Evolutionary conservation across 768 basidiomycete species (phyloP).

Genomic region (Coprinopsis sp.): DNA sequence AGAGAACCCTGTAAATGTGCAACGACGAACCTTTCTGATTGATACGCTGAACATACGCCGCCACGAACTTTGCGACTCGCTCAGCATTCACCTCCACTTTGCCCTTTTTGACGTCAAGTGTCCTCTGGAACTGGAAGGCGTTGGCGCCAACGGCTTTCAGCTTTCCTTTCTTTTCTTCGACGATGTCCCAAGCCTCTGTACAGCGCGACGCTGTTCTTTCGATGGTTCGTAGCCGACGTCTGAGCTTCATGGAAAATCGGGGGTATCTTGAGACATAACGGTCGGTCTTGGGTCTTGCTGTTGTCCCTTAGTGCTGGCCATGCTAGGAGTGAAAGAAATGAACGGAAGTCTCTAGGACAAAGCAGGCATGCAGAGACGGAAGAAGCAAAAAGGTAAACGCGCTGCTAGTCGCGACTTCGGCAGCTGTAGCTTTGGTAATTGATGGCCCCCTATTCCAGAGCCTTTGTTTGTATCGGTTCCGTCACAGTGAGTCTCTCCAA

Average conservation of each 20-base stretch:
- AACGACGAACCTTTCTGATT: constrained; percentile 66
- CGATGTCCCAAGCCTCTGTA: constrained; percentile 62
- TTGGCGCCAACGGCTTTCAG: constrained; percentile 68
- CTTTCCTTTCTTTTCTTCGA: constrained; percentile 41
- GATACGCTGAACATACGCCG: constrained; percentile 68
- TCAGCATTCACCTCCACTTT: constrained; percentile 48
- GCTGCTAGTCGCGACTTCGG: too few relatives aligned
- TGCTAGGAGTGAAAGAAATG: background rate
- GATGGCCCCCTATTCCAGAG: background rate
- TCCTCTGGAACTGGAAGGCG: constrained; percentile 58
- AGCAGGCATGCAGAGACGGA: too few relatives aligned
- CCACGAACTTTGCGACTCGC: constrained; percentile 76
- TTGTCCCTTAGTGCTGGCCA: background rate
- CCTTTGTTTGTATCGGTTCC: too few relatives aligned
- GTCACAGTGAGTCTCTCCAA: too few relatives aligned
- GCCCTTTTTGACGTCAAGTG: background rate
- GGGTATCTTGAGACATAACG: constrained; percentile 20
- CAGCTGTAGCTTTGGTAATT: too few relatives aligned
- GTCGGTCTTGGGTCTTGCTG: background rate
- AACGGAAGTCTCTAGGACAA: too few relatives aligned
- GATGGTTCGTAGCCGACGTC: constrained; percentile 69
- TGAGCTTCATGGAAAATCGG: constrained; percentile 82
- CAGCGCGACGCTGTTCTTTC: constrained; percentile 82
- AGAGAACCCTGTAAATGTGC: background rate
- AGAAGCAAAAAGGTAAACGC: too few relatives aligned